Evolutionary conservation across 805 yeast species (phyloP), one percentile per base, ranked within the genome.

Genomic region (Saturnispora gosingensis): DNA sequence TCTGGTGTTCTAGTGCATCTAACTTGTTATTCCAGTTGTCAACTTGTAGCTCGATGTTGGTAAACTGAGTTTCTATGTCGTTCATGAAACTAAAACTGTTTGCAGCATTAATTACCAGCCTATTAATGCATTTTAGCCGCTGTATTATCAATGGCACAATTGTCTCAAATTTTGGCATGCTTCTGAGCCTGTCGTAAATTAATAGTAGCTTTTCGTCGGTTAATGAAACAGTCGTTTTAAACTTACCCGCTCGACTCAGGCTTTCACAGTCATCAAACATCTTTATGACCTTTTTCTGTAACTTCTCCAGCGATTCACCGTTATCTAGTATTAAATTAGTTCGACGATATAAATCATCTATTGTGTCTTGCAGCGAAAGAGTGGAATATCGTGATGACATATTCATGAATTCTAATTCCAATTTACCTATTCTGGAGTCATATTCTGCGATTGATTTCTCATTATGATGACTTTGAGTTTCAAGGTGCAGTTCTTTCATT

Each of bases 311-410:
- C 4, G 56, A 44, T 16, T 46, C 49, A 3, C 55, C 56, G 3
- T 60, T 58, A 24, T 58, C 57, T 3, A 56, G 20, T 2, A 64
- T 25, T 10, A 66, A 5, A 28, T 59, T 58, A 1, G 60, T 22
- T 34, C 58, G 48, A 42, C 63, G 50, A 35, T 61, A 57, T 5
- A 66, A 44, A 53, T 66, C 68, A 46, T 61, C 60, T 4, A 66
- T 54, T 18, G 52, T 49, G 3, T 58, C 51, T 46, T 63, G 65
- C 3, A 66, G 18, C 2, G 68, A 49, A 9, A 54, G 43, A 13
- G 47, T 13, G 3, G 35, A 25, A 6, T 11, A 46, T 18, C 7
- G 27, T 30, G 25, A 15, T 13, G 28, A 25, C 24, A 43, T 15
- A 11, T 22, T 20, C 2, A 49, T 48, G 15, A 45, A 46, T 53